A percentile compares a stretch with the other conserved stretches of the same genome.
phyloP scores from a whole-genome alignment of 2,329 filamentous ascomycete species.

The Helminthosporium solani region DNA sequence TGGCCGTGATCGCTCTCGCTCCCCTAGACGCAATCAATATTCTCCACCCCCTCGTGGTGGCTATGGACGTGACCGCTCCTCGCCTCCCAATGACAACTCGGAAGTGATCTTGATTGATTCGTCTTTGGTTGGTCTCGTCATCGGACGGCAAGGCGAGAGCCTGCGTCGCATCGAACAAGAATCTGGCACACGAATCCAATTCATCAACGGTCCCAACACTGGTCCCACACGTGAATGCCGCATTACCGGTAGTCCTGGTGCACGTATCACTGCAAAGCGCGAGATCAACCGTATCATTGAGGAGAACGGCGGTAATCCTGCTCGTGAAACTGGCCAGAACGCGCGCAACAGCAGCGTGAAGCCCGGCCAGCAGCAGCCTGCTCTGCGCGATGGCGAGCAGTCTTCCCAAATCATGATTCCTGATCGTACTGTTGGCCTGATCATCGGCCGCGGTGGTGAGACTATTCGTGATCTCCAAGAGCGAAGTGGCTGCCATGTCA shows the following conservation, averaged over 20 bases:
- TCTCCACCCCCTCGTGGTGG: conserved; percentile 56
- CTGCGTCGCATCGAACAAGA: conserved; percentile 80
- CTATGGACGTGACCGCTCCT: conserved; percentile 59
- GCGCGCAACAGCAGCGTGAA: conserved; percentile 45
- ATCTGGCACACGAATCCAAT: conserved; percentile 81
- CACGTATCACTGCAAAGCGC: conserved; percentile 74
- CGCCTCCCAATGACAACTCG: conserved; percentile 66
- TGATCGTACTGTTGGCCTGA: conserved; percentile 86
- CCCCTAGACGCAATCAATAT: conserved; percentile 60
- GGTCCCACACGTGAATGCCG: conserved; percentile 80
- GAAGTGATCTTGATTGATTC: conserved; percentile 87
- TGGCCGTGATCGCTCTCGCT: conserved; percentile 72
- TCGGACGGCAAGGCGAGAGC: conserved; percentile 87
- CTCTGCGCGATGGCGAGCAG: conserved; percentile 75
- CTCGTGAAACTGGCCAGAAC: conserved; percentile 41
- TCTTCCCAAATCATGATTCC: conserved; percentile 93
- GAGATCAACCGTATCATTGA: conserved; percentile 88
- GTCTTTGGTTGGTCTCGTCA: conserved; percentile 83
- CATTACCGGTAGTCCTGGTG: conserved; percentile 71
- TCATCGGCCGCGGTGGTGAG: conserved; percentile 90
- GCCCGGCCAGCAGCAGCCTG: conserved; percentile 40
- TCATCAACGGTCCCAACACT: conserved; percentile 73
- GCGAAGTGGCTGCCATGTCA: conserved; percentile 89
- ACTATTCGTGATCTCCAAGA: conserved; percentile 92
- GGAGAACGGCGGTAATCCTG: conserved; percentile 66